Percentiles rank a stretch among this genome's conserved stretches.
phyloP scores from a whole-genome alignment of 768 basidiomycete genomes.

The Kwoniella dejecticola region DNA sequence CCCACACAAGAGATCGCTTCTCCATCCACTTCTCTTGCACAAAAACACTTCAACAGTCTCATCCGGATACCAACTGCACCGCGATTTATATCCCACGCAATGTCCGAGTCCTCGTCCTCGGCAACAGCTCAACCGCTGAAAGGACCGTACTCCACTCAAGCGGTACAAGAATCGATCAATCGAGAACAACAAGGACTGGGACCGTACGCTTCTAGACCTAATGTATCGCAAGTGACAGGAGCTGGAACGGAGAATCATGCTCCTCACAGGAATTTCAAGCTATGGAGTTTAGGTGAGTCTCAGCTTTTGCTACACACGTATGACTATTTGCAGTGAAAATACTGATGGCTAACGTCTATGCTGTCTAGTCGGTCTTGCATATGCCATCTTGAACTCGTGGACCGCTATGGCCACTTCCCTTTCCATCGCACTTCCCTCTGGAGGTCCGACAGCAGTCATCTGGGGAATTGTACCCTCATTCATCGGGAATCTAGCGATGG shows the following conservation, averaged over 20 bases:
- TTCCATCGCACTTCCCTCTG: slow-evolving; percentile 41
- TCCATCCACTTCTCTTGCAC: too few relatives aligned
- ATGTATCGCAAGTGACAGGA: neutral
- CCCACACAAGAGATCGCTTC: neutral
- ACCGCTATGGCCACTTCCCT: slow-evolving; percentile 45
- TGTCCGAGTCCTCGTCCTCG: slow-evolving; percentile 14
- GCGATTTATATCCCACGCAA: neutral
- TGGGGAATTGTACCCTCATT: slow-evolving; percentile 45
- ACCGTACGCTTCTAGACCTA: slow-evolving; percentile 14
- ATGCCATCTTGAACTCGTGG: slow-evolving; percentile 47
- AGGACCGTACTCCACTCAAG: slow-evolving; percentile 23
- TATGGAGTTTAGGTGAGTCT: slow-evolving; percentile 32
- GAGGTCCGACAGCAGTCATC: slow-evolving; percentile 44
- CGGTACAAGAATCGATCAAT: slow-evolving; percentile 22
- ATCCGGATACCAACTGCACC: neutral
- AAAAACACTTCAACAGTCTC: too few relatives aligned
- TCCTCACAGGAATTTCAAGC: slow-evolving; percentile 22
- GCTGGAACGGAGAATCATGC: neutral
- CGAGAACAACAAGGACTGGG: slow-evolving; percentile 24
- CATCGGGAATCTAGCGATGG: slow-evolving; percentile 43
- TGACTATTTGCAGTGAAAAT: too few relatives aligned
- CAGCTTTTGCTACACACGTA: neutral
- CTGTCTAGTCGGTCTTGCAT: slow-evolving; percentile 41
- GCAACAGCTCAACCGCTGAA: slow-evolving; percentile 13
- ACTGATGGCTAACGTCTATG: too few relatives aligned